Evolutionary conservation across 371 early-diverging fungal genomes (phyloP).

Genomic region (Mycotypha africana): DNA sequence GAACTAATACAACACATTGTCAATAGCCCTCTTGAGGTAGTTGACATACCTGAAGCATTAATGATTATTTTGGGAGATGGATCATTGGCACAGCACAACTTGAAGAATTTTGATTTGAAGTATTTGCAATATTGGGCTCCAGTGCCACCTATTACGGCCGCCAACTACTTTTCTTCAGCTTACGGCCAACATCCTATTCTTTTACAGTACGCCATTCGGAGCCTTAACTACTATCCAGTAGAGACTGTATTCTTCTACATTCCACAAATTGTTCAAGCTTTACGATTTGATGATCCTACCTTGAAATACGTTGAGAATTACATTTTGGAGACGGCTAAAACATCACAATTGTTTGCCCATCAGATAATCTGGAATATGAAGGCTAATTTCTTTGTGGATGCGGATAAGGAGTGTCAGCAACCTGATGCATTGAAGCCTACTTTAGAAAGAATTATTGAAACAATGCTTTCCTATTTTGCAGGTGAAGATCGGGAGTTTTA

Average conservation of each 20-base stretch:
- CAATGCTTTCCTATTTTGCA: constrained; percentile 72
- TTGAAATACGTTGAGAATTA: constrained; percentile 88
- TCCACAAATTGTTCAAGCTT: constrained; percentile 98
- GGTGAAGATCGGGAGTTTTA: constrained; percentile 86
- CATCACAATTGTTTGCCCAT: constrained; percentile 95
- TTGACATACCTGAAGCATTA: constrained; percentile 73
- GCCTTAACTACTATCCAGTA: constrained; percentile 83
- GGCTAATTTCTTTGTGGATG: constrained; percentile 88
- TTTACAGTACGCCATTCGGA: constrained; percentile 90
- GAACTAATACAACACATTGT: constrained; percentile 65
- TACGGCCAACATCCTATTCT: constrained; percentile 76
- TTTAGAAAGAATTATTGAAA: constrained; percentile 81
- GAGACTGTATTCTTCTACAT: constrained; percentile 98
- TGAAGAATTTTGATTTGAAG: constrained; percentile 30
- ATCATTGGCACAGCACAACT: constrained; percentile 25
- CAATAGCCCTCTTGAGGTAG: constrained; percentile 62
- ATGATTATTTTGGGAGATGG: constrained; percentile 61
- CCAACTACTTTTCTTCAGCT: constrained; percentile 67
- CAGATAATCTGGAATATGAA: constrained; percentile 99
- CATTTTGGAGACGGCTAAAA: constrained; percentile 87
- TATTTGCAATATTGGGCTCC: constrained; percentile 88
- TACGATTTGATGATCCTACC: constrained; percentile 86
- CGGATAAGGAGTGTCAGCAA: constrained; percentile 70
- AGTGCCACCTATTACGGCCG: constrained; percentile 88
- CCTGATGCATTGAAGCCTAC: constrained; percentile 82